phyloP scores from a whole-genome alignment of 805 yeast species.

The Saccharomycopsis sp. region DNA sequence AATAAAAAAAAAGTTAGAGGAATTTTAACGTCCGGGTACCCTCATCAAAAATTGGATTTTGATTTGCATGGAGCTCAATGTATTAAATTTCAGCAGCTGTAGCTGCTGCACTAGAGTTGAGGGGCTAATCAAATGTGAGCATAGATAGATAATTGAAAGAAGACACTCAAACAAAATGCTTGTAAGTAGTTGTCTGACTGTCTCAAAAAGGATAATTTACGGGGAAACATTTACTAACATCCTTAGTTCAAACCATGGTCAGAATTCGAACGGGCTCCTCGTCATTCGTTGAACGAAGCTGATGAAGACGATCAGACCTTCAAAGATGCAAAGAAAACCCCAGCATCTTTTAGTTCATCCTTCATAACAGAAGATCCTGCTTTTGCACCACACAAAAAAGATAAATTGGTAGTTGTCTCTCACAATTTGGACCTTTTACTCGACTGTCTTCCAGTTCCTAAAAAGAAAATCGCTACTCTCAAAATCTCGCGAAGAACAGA shows the following conservation, averaged over 20 bases:
- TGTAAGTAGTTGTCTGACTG: neutral
- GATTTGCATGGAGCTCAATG: no score
- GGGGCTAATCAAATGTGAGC: no score
- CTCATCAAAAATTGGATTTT: no score
- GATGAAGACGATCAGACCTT: constrained; percentile 4
- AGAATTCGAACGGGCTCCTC: constrained; percentile 20
- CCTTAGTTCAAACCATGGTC: constrained; percentile 22
- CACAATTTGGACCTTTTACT: neutral
- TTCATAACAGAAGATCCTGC: neutral
- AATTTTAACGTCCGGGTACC: no score
- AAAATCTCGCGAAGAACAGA: neutral
- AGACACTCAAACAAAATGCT: neutral
- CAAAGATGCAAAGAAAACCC: neutral
- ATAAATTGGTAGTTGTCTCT: neutral
- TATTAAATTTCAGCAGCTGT: no score
- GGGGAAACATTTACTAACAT: no score
- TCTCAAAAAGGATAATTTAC: no score
- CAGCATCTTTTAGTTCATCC: neutral
- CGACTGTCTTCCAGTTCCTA: neutral
- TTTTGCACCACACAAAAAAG: neutral
- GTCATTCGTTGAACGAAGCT: constrained; percentile 12
- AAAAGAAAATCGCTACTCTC: neutral
- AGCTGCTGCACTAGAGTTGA: neutral
- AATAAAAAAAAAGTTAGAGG: no score
- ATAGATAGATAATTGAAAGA: no score